A percentile compares a stretch with the other conserved stretches of the same genome.
Evolutionary conservation across 305 asterid genomes (phyloP).

Genomic region (Coffea humblotiana): DNA sequence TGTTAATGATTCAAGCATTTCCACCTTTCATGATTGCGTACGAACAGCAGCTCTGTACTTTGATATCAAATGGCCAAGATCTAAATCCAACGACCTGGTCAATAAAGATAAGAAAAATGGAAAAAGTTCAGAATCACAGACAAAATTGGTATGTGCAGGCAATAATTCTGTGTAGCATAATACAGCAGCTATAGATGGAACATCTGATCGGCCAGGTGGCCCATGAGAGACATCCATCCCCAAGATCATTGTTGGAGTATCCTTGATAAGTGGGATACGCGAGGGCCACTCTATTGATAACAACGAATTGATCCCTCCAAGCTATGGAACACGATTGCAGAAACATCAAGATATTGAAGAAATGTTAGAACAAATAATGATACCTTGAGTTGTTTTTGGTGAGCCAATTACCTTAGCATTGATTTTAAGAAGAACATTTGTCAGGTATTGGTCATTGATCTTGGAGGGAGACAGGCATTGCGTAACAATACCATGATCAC

Average conservation of each 20-base stretch:
- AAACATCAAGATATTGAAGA: slow-evolving; percentile 12
- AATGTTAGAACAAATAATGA: background rate
- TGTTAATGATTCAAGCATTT: slow-evolving; percentile 75
- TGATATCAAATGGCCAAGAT: slow-evolving; percentile 86
- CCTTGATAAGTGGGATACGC: slow-evolving; percentile 54
- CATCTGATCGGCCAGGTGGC: slow-evolving; percentile 75
- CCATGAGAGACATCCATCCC: slow-evolving; percentile 98
- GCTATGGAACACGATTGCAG: slow-evolving; percentile 41
- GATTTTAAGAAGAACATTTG: slow-evolving; percentile 88
- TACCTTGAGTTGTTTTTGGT: slow-evolving; percentile 15
- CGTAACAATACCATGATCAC: slow-evolving; percentile 67
- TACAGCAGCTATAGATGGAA: slow-evolving; percentile 96
- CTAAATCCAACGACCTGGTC: slow-evolving; percentile 87
- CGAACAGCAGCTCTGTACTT: slow-evolving; percentile 91
- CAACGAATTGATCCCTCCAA: slow-evolving; percentile 89
- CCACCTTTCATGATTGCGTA: slow-evolving; percentile 73
- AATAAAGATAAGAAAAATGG: slow-evolving; percentile 18
- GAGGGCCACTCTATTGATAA: slow-evolving; percentile 65
- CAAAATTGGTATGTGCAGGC: background rate
- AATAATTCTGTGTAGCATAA: slow-evolving; percentile 27
- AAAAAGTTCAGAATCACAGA: slow-evolving; percentile 16
- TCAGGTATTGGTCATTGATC: slow-evolving; percentile 76
- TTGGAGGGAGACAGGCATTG: slow-evolving; percentile 80
- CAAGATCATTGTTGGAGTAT: slow-evolving; percentile 85
- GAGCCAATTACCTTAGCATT: slow-evolving; percentile 68